Base-by-base conservation (phyloP, 495 filamentous ascomycete species). In the Penicillium nucicola region DNA sequence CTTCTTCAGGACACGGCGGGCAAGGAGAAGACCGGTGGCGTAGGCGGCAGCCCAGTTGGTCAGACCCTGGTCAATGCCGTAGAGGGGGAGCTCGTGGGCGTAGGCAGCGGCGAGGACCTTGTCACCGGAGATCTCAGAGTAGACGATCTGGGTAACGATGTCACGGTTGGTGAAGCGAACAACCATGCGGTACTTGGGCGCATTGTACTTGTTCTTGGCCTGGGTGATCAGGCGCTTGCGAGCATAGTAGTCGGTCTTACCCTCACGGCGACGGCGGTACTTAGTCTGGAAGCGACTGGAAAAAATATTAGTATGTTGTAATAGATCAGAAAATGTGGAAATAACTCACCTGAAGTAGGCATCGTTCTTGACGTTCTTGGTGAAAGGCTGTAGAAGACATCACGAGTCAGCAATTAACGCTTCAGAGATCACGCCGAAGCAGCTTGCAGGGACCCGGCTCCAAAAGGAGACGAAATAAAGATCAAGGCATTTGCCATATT, bases 191-290 rank as follows among this genome's bases (percentile, higher is more conserved):
- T 99, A 97, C 83, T 99, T 99, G 72, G 93, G 92, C 41, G 92
- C 87, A 75, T 92, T 93, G 88, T 97, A 98, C 84, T 97, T 97
- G 89, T 97, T 97, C 90, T 97, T 99, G 76, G 93, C 93, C 83
- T 99, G 93, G 78, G 90, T 92, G 84, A 96, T 95, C 77, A 99
- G 82, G 67, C 93, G 88, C 86, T 97, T 96, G 79, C 93, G 93
- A 70, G 93, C 93, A 75, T 96, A 97, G 89, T 99, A 99, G 72
- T 99, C 93, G 78, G 93, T 99, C 88, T 97, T 99, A 72, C 93
- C 93, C 73, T 85, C 71, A 56, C 93, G 86, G 71, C 93, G 86
- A 74, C 93, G 90, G 79, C 89, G 92, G 88, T 97, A 99, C 85
- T 99, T 99, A 75, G 92, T 96, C 82, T 99, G 93, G 82, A 88